Evolutionary conservation across 2,329 filamentous ascomycete genomes (phyloP), one percentile per base, ranked within the genome.

Genomic region (Fusarium sp.): DNA sequence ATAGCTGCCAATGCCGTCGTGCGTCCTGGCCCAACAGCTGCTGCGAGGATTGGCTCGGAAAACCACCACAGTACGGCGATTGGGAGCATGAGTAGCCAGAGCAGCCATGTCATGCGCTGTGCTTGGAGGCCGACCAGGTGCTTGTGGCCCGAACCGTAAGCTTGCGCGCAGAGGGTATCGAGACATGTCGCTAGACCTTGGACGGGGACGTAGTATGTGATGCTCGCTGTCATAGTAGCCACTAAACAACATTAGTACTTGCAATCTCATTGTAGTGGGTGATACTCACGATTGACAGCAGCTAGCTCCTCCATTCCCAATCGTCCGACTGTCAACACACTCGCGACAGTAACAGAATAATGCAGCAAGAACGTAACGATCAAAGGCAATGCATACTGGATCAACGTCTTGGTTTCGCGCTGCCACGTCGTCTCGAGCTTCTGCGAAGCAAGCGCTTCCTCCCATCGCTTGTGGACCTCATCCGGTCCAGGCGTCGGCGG

Each of bases 81-180:
- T 0, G 92, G 92, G 18, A 94, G 84, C 8, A 90, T 91, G 62
- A 93, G 85, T 1, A 85, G 74, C 84, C 91, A 90, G 1, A 94
- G 85, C 69, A 95, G 93, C 76, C 85, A 91, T 2, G 92, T 83
- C 92, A 94, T 94, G 52, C 92, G 86, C 77, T 95, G 92, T 60
- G 92, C 85, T 70, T 95, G 91, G n/a, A 95, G 80, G 1, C 92
- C 92, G 0, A 98, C 94, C 2, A 98, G 87, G 71, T 94, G 91
- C 72, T 91, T 95, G 75, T 91, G 91, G 0, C 94, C 94, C 0
- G 92, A 95, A 2, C 94, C 94, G 77, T 95, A 98, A 0, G 94
- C 94, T 79, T 98, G 94, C 0, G 94, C 88, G 77, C 94, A 97
- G 1, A 98, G 88, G 0, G 94, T 98, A 79, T 98, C 94, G 20